phyloP scores from a whole-genome alignment of 139 green algal genomes.

The Chlamydomonas sp. region DNA sequence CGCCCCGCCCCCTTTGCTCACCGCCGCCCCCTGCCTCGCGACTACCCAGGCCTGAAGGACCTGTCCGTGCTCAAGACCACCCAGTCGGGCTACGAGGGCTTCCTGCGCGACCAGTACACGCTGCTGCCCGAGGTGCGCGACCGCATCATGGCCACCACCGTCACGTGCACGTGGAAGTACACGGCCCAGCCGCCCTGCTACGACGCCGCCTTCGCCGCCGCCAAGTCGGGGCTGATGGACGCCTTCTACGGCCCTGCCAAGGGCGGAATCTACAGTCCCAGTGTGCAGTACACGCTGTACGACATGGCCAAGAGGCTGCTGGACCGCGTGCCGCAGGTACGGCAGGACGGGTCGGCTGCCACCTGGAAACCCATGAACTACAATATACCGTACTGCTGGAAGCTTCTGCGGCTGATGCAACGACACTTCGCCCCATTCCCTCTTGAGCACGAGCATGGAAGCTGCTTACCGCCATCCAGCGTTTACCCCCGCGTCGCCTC shows the following conservation, averaged over 20 bases:
- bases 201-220: conserved; percentile 42
- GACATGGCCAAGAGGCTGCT: conserved; percentile 83
- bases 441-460: too few species aligned
- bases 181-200: conserved; percentile 39
- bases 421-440: too few species aligned
- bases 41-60: conserved; percentile 63
- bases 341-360: too few species aligned
- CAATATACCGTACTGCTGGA: too few species aligned
- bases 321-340: conserved; percentile 35
- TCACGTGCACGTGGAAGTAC: conserved; percentile 90
- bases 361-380: too few species aligned
- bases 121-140: conserved; percentile 86
- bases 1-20: too few species aligned
- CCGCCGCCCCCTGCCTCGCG: not conserved
- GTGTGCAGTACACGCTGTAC: conserved; percentile 94
- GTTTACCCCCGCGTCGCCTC: not conserved
- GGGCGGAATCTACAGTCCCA: conserved; percentile 88
- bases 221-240: conserved; percentile 36
- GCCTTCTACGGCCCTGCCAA: conserved; percentile 88
- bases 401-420: too few species aligned
- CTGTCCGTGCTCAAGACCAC: conserved; percentile 90
- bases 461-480: too few species aligned
- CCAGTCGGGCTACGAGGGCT: conserved; percentile 94
- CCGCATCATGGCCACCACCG: conserved; percentile 89
- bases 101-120: conserved; percentile 91